Conservation (phyloP, 164 flowering plant species). For the Buxus sempervirens region DNA sequence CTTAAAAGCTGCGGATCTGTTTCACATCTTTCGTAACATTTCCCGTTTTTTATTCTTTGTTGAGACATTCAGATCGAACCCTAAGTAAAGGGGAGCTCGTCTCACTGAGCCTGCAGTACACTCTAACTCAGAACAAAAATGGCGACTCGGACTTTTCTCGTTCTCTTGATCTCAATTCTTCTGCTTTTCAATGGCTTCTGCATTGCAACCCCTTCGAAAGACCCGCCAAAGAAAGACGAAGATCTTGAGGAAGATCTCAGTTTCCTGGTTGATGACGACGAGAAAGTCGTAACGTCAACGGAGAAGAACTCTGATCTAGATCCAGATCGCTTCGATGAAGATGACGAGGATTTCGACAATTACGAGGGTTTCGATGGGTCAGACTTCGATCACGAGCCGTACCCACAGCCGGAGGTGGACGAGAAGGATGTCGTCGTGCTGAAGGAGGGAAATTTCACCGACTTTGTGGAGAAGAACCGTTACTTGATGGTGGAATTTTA, state of each 20-base stretch:
- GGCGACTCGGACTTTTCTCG: slow-evolving; percentile 43
- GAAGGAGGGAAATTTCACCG: slow-evolving; percentile 29
- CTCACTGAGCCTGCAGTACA: background rate
- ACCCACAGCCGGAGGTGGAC: slow-evolving; percentile 18
- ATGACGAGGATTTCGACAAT: slow-evolving; percentile 24
- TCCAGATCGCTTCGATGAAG: slow-evolving; percentile 20
- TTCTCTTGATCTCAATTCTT: slow-evolving; percentile 41
- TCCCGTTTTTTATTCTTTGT: background rate
- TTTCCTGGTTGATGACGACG: slow-evolving; percentile 56
- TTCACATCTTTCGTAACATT: too few relatives aligned
- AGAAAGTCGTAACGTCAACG: background rate
- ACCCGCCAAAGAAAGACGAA: slow-evolving; percentile 25
- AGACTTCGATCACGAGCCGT: slow-evolving; percentile 8
- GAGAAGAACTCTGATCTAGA: slow-evolving; percentile 11
- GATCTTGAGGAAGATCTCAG: slow-evolving; percentile 71
- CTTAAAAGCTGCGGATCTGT: too few relatives aligned
- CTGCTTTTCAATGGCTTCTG: slow-evolving; percentile 36
- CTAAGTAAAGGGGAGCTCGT: slow-evolving; percentile 8
- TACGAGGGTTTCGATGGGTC: slow-evolving; percentile 19
- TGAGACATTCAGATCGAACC: background rate
- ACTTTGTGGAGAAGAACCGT: slow-evolving; percentile 25
- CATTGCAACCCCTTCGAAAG: slow-evolving; percentile 26
- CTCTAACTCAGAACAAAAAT: slow-evolving; percentile 14
- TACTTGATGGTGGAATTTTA: slow-evolving; percentile 45
- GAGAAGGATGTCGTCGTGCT: slow-evolving; percentile 42